phyloP scores from a whole-genome alignment of 2,329 filamentous ascomycete species.

The Alternaria ethzedia region DNA sequence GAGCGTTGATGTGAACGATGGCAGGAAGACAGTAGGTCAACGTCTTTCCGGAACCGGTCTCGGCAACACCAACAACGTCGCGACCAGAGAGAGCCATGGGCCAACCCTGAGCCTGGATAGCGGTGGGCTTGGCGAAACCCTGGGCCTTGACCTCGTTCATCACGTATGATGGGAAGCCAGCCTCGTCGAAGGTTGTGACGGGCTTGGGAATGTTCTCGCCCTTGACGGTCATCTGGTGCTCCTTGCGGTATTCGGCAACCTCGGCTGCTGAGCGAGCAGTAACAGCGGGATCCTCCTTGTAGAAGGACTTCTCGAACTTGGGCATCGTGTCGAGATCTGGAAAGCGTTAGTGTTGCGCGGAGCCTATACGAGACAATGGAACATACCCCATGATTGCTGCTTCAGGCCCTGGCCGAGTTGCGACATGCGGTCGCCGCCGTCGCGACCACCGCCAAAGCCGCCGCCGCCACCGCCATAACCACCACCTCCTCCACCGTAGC shows the following conservation, averaged over 20 bases:
- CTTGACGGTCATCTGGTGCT: slow-evolving; percentile 82
- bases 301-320: slow-evolving; percentile 99
- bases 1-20: slow-evolving; percentile 99
- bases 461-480: slow-evolving; percentile 30
- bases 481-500: slow-evolving; percentile 65
- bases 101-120: slow-evolving; percentile 98
- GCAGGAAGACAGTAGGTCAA: slow-evolving; percentile 97
- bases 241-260: slow-evolving; percentile 85
- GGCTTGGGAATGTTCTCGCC: slow-evolving; percentile 87
- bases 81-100: slow-evolving; percentile 98
- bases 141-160: slow-evolving; percentile 99
- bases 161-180: slow-evolving; percentile 94
- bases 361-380: neutral
- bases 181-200: slow-evolving; percentile 96
- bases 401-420: slow-evolving; percentile 87
- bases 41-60: slow-evolving; percentile 99
- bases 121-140: slow-evolving; percentile 90
- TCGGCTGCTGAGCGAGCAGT: slow-evolving; percentile 75
- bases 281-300: slow-evolving; percentile 91
- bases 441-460: slow-evolving; percentile 59
- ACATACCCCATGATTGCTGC: slow-evolving; percentile 86
- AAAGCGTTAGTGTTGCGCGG: slow-evolving; percentile 30
- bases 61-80: slow-evolving; percentile 97
- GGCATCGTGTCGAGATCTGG: slow-evolving; percentile 78
- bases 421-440: slow-evolving; percentile 90